phyloP scores from a whole-genome alignment of 2,329 filamentous ascomycete species.

The Trichoderma atrobrunneum region DNA sequence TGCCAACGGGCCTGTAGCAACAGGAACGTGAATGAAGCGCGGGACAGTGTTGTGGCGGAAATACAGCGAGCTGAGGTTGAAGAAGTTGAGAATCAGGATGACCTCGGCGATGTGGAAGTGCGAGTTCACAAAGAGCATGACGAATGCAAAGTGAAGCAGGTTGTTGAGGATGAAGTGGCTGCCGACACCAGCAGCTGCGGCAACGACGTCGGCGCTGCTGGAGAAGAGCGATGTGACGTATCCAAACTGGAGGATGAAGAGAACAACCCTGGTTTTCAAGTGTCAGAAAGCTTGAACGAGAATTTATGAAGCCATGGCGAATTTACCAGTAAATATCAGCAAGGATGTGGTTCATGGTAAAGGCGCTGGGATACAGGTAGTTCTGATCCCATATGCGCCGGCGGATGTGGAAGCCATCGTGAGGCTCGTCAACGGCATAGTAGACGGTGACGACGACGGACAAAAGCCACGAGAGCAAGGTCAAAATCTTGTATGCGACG shows the following conservation, averaged over 20 bases:
- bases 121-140: constrained; percentile 76
- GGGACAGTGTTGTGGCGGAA: constrained; percentile 73
- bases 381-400: constrained; percentile 76
- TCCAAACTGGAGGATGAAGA: constrained; percentile 71
- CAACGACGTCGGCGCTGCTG: constrained; percentile 58
- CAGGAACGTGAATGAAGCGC: constrained; percentile 71
- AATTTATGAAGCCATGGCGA: no score
- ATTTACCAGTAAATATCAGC: constrained; percentile 71
- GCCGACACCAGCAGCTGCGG: constrained; percentile 72
- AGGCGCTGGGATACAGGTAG: constrained; percentile 63
- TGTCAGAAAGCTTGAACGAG: neutral
- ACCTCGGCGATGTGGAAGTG: constrained; percentile 75
- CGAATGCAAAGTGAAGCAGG: constrained; percentile 74
- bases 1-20: constrained; percentile 71
- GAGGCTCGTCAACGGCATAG: constrained; percentile 65
- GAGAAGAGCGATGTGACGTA: constrained; percentile 78
- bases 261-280: constrained; percentile 54
- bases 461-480: constrained; percentile 70
- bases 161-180: constrained; percentile 86
- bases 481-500: constrained; percentile 71
- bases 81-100: constrained; percentile 74
- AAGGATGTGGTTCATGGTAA: constrained; percentile 67
- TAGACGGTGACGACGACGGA: constrained; percentile 70
- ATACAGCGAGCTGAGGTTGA: constrained; percentile 76
- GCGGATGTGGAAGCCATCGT: constrained; percentile 57